Evolutionary conservation across 306 rosid species (phyloP).

Genomic region (Rosa rugosa): DNA sequence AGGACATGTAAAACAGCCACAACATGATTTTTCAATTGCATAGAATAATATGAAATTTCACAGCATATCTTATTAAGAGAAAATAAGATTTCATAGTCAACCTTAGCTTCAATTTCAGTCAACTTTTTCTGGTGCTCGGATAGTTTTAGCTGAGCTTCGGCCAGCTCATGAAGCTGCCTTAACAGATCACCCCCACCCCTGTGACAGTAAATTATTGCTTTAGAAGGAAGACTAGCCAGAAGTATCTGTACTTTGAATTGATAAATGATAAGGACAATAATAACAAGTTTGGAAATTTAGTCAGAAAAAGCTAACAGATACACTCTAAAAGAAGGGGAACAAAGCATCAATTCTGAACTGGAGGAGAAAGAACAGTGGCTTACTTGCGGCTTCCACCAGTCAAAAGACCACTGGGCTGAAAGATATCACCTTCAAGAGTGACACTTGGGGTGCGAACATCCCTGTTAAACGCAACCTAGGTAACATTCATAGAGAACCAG

Average conservation of each 20-base stretch:
- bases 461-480: conserved; percentile 81
- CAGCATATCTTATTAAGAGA: background rate
- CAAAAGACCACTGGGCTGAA: conserved; percentile 94
- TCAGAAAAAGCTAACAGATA: conserved; percentile 2
- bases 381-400: conserved; percentile 99
- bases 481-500: conserved; percentile 30
- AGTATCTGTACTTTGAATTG: conserved; percentile 8
- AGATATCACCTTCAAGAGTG: conserved; percentile 97
- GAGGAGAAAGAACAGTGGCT: conserved; percentile 29
- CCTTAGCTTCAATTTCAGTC: conserved; percentile 74
- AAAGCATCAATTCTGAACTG: conserved; percentile 20
- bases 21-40: background rate
- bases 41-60: background rate
- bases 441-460: conserved; percentile 77
- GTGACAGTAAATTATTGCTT: conserved; percentile 33
- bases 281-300: background rate
- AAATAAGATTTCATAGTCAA: conserved; percentile 26
- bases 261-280: conserved; percentile 6
- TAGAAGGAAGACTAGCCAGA: conserved; percentile 19
- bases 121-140: conserved; percentile 64
- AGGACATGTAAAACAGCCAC: background rate
- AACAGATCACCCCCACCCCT: conserved; percentile 90
- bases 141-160: conserved; percentile 70
- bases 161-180: conserved; percentile 77
- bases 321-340: background rate